phyloP scores from a whole-genome alignment of 352 stramenopile genomes.

The Phytophthora citricola region DNA sequence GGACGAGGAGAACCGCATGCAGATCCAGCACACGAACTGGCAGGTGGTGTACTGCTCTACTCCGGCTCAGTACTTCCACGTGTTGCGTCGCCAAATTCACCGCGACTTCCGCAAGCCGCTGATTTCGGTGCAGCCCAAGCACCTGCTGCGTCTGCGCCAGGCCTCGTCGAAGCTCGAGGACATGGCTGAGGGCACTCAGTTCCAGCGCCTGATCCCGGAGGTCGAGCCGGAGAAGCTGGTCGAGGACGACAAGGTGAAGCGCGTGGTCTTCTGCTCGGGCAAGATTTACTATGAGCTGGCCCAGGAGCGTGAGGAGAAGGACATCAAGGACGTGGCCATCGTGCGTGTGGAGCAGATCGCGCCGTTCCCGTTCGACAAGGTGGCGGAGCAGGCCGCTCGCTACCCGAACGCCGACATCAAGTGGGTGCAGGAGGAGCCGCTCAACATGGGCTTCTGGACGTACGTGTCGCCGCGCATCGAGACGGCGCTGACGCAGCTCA shows the following conservation, averaged over 20 bases:
- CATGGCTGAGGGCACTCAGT: slow-evolving; percentile 93
- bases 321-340: slow-evolving; percentile 89
- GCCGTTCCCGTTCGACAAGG: slow-evolving; percentile 97
- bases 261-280: slow-evolving; percentile 95
- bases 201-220: slow-evolving; percentile 92
- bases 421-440: slow-evolving; percentile 96
- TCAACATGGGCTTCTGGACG: slow-evolving; percentile 97
- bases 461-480: slow-evolving; percentile 95
- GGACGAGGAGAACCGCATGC: slow-evolving; percentile 93
- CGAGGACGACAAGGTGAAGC: slow-evolving; percentile 63
- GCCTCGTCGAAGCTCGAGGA: slow-evolving; percentile 93
- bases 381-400: slow-evolving; percentile 85
- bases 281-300: slow-evolving; percentile 99
- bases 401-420: slow-evolving; percentile 96
- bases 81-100: slow-evolving; percentile 93
- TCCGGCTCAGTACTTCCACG: slow-evolving; percentile 93
- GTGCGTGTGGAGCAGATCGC: slow-evolving; percentile 97
- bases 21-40: slow-evolving; percentile 98
- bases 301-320: slow-evolving; percentile 87
- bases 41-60: slow-evolving; percentile 98
- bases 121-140: slow-evolving; percentile 96
- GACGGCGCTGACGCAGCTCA: slow-evolving; percentile 94
- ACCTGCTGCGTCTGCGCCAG: slow-evolving; percentile 93
- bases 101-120: slow-evolving; percentile 98
- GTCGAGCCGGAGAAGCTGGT: slow-evolving; percentile 62